Base-by-base conservation (phyloP, 768 basidiomycete genomes). In the Suillus hirtellus region DNA sequence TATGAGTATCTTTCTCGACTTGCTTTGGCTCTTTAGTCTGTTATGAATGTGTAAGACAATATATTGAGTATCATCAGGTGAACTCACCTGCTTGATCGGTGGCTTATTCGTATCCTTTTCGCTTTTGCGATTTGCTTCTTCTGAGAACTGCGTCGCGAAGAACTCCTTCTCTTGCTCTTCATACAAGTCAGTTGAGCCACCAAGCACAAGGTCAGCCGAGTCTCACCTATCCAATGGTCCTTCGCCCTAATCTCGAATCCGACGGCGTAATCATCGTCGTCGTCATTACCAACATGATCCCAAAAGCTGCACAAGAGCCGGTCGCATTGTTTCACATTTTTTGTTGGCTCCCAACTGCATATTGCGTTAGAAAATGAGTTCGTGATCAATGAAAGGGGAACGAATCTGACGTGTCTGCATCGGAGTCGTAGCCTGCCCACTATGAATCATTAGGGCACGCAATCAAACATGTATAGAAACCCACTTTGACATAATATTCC, bases 401-500 rank as follows among this genome's bases (percentile, higher is more conserved):
- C 42, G 11, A 5, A 58, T 46, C 77, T 37, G 66, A 87, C 90
- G 80, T 89, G 65, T 90, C 82, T 1, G 80, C 77, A 37, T 80
- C 80, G 0, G 83, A 83, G 59, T 72, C 76, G 70, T 90, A 92
- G 10, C 82, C 83, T 12, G 80, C 85, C 90, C 90, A 92, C 90
- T 91, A 61, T 38, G n/a, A 34, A 60, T 55, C 31, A 34, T 24
- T 55, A 61, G 64, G 60, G 56, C 61, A 63, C 62, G 59, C 15
- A 15, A 17, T 11, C 10, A 42, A 54, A 27, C 54, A 15, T 27
- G 42, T 53, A 34, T 19, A 27, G 37, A 15, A 24, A 44, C 62
- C 64, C 64, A 89, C 90, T 80, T 90, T 90, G 46, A 91, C 89
- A 60, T 69, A 71, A 67, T 91, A 92, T 75, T 89, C 84, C 90